Evolutionary conservation across 1,139 yeast genomes (phyloP).

Genomic region (Pichia sp.): DNA sequence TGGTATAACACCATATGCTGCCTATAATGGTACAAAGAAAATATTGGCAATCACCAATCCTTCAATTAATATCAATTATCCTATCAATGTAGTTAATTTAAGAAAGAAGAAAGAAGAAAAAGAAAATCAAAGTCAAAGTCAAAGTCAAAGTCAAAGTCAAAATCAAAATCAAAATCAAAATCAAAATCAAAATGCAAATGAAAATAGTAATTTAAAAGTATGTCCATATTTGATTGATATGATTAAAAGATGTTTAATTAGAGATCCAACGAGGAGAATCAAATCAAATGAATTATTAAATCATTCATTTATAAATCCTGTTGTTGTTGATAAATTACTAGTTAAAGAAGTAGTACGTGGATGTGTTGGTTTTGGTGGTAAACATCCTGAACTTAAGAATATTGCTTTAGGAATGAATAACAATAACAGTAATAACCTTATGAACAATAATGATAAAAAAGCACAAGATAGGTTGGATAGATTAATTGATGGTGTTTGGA

Average conservation of each 20-base stretch:
- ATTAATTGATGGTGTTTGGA: slow-evolving; percentile 50
- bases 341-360: slow-evolving; percentile 67
- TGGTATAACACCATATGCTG: slow-evolving; percentile 87
- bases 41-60: slow-evolving; percentile 85
- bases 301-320: slow-evolving; percentile 62
- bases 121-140: no score
- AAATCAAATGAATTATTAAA: slow-evolving; percentile 56
- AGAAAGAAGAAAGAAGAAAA: slow-evolving; percentile 25
- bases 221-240: slow-evolving; percentile 49
- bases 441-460: slow-evolving; percentile 1
- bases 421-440: not conserved
- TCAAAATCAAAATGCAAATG: no score
- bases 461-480: slow-evolving; percentile 35
- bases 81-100: slow-evolving; percentile 27
- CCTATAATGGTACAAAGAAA: slow-evolving; percentile 71
- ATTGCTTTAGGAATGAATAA: slow-evolving; percentile 9
- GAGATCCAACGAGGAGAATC: slow-evolving; percentile 67
- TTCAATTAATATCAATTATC: slow-evolving; percentile 66
- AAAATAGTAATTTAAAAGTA: slow-evolving; percentile 15
- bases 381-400: slow-evolving; percentile 34
- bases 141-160: no score
- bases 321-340: slow-evolving; percentile 60
- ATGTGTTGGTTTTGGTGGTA: slow-evolving; percentile 65
- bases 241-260: slow-evolving; percentile 62
- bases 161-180: no score